Evolutionary conservation across 31 red algal species (phyloP).

Genomic region (Asparagopsis taxiformis): DNA sequence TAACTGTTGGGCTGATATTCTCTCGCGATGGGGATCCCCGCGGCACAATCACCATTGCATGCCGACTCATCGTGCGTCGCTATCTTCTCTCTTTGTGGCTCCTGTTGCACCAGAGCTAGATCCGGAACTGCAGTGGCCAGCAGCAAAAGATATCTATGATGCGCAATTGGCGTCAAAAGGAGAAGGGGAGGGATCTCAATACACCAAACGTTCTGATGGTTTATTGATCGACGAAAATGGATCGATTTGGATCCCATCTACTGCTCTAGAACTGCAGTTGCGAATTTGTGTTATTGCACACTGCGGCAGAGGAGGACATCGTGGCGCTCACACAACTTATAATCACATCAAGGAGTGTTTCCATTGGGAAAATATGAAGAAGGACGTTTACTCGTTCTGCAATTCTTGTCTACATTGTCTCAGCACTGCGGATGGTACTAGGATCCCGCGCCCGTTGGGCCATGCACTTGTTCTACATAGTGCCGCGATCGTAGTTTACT

Average conservation of each 20-base stretch:
- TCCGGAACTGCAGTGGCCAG: no score
- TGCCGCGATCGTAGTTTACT: no score
- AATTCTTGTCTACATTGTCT: neutral
- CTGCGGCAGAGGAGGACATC: neutral
- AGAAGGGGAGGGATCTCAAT: neutral
- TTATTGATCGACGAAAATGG: neutral
- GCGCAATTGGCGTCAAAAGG: neutral
- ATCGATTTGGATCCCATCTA: neutral
- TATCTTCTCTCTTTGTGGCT: no score
- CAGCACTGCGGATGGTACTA: no score
- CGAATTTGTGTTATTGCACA: constrained; percentile 1
- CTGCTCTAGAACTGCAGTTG: neutral
- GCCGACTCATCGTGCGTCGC: no score
- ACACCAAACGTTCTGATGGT: neutral
- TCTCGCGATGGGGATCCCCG: no score
- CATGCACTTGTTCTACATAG: no score
- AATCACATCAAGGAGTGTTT: no score
- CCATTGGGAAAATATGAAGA: neutral
- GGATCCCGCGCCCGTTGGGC: no score
- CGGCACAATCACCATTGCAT: no score
- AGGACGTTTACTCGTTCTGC: neutral
- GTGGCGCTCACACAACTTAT: neutral
- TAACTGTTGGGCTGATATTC: no score
- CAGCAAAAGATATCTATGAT: neutral
- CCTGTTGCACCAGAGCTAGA: no score